phyloP scores from a whole-genome alignment of 1,284 basidiomycete genomes.

The Melampsora americana region DNA sequence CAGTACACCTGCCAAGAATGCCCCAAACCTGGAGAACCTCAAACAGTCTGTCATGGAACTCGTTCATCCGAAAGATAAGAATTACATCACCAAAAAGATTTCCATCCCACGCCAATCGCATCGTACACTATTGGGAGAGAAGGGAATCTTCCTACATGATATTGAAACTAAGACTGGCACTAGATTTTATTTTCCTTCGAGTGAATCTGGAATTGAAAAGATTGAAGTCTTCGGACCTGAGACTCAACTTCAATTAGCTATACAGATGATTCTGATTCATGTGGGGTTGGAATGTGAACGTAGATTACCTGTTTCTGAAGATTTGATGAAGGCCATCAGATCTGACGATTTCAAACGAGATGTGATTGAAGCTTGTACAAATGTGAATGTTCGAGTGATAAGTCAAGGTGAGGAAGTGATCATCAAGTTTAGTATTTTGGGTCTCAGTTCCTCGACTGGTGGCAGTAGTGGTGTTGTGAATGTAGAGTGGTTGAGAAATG shows the following conservation, averaged over 20 bases:
- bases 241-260: slow-evolving; percentile 91
- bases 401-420: slow-evolving; percentile 68
- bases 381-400: slow-evolving; percentile 61
- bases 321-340: slow-evolving; percentile 68
- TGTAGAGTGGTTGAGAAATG: slow-evolving; percentile 73
- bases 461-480: slow-evolving; percentile 53
- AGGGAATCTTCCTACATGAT: slow-evolving; percentile 93
- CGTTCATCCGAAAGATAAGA: slow-evolving; percentile 96
- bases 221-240: slow-evolving; percentile 94
- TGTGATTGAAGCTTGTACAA: slow-evolving; percentile 84
- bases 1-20: slow-evolving; percentile 89
- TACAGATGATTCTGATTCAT: slow-evolving; percentile 89
- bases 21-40: slow-evolving; percentile 87
- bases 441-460: slow-evolving; percentile 75
- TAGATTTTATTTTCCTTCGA: slow-evolving; percentile 88
- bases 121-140: slow-evolving; percentile 88
- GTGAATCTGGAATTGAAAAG: slow-evolving; percentile 84
- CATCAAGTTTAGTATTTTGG: slow-evolving; percentile 80
- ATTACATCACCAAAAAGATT: slow-evolving; percentile 89
- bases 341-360: slow-evolving; percentile 67
- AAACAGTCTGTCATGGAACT: slow-evolving; percentile 97
- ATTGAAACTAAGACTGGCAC: slow-evolving; percentile 96
- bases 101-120: slow-evolving; percentile 91
- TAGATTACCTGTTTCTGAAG: slow-evolving; percentile 71
- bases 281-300: slow-evolving; percentile 97